A percentile compares a stretch with the other conserved stretches of the same genome.
These are phyloP conservation scores for Kwoniella botswanensis DNA, from an alignment of 768 basidiomycete species.

Conservation along the genomic window DNA sequence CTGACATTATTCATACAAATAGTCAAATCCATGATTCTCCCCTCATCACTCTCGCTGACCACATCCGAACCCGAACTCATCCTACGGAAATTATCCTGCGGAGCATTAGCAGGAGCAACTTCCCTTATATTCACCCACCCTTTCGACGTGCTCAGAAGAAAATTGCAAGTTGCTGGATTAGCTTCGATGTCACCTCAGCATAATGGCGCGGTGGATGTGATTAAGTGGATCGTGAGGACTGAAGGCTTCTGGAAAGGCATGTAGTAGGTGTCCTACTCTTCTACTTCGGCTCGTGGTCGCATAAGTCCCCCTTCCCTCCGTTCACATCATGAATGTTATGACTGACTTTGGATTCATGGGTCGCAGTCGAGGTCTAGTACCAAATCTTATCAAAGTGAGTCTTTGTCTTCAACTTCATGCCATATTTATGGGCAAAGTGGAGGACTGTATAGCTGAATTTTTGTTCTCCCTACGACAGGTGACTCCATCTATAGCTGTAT, in stretches of 20 bases:
- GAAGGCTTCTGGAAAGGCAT: constrained; percentile 67
- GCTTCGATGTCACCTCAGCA: constrained; percentile 67
- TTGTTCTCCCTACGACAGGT: constrained; percentile 15
- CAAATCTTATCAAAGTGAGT: constrained; percentile 54
- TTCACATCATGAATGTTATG: too few species aligned
- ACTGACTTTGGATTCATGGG: too few species aligned
- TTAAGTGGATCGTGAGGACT: constrained; percentile 68
- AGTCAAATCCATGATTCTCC: constrained; percentile 45
- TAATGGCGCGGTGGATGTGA: constrained; percentile 78
- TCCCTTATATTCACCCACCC: constrained; percentile 95
- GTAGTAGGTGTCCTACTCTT: constrained; percentile 47
- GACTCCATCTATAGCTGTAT: constrained; percentile 54
- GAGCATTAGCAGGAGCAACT: constrained; percentile 83
- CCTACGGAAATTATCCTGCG: constrained; percentile 72
- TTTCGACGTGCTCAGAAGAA: constrained; percentile 89
- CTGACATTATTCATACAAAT: neutral
- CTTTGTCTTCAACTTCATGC: neutral
- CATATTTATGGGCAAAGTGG: neutral
- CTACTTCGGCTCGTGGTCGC: neutral
- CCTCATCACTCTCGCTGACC: constrained; percentile 14
- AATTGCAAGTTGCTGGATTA: constrained; percentile 71
- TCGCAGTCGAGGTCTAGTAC: constrained; percentile 47
- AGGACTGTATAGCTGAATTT: too few species aligned
- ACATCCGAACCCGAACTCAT: constrained; percentile 35
- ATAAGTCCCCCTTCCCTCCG: too few species aligned